Base-by-base conservation (phyloP, 2,329 filamentous ascomycete species). In the Helotiales sp. region DNA sequence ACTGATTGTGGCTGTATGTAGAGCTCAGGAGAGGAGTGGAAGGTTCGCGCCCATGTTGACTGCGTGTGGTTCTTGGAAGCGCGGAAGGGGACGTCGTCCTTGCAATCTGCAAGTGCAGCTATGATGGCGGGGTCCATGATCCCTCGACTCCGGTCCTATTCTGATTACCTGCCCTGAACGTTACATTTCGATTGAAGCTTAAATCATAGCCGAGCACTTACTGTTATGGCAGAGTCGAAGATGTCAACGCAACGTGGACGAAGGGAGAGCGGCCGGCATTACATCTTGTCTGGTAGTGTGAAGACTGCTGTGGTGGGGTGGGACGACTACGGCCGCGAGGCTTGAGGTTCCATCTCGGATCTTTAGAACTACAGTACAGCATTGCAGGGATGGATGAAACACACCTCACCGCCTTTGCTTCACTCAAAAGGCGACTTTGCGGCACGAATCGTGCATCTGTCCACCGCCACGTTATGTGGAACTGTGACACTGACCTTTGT, bases 21-120 rank as follows among this genome's bases (percentile, higher is more conserved):
- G 58, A 98, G 86, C 78, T 97, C 92, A 2, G 95, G 95, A 17
- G 87, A 84, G 51, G 89, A 95, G 69, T 89, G 87, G 77, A 96
- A 97, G 50, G 95, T 98, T 70, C 88, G 87, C 36, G 95, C 95
- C 95, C 95, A 99, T 19, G 95, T 99, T 68, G 88, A 87, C 77
- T 98, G 95, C 49, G 87, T 76, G 73, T 98, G 87, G 53, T 83
- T 79, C 59, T 82, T 78, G 57, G 81, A 81, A 5, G 90, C 90
- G 72, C 88, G 89, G 77, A 98, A 96, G 42, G 91, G 85, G 36
- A 95, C 75, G 58, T 77, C 74, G 64, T 83, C 79, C 68, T 87
- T 79, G 70, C 84, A 79, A 62, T 78, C 79, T 31, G 78, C 76
- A 61, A 88, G 76, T 71, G 88, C 85, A 60, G 76, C 75, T 57